Conservation (phyloP, 1,284 basidiomycete species). For the Vanrija sp. region DNA sequence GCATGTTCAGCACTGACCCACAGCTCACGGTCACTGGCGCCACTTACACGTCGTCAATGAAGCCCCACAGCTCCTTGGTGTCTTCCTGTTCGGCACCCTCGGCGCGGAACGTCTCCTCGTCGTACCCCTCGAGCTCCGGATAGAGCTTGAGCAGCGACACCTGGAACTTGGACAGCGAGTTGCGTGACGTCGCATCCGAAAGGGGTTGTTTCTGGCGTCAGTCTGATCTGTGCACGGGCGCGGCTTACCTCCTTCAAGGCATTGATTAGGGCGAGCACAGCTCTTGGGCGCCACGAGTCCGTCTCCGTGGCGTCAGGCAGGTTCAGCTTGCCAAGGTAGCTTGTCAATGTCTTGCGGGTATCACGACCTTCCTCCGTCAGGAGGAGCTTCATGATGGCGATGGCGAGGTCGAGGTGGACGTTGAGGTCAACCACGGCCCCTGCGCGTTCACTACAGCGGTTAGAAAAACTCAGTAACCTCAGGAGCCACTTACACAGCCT, state of each 20-base stretch:
- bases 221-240: too few species aligned
- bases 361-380: conserved; percentile 52
- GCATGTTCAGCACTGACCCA: background rate
- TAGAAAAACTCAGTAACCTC: background rate
- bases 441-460: conserved; percentile 38
- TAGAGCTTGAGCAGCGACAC: conserved; percentile 59
- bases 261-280: conserved; percentile 60
- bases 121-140: conserved; percentile 60
- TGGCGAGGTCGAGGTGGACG: conserved; percentile 74
- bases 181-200: conserved; percentile 64
- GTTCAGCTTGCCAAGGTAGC: conserved; percentile 72
- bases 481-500: conserved; percentile 59
- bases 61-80: conserved; percentile 32
- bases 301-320: conserved; percentile 60
- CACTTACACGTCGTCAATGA: conserved; percentile 48
- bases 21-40: background rate
- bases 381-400: conserved; percentile 63
- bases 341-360: conserved; percentile 73
- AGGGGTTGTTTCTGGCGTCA: conserved; percentile 63
- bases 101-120: conserved; percentile 57
- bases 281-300: conserved; percentile 61
- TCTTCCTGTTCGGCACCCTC: conserved; percentile 26
- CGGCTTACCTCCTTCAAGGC: conserved; percentile 60
- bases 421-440: conserved; percentile 50
- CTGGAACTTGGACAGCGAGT: conserved; percentile 67